Conservation (phyloP, 768 basidiomycete species). For the Steccherinum ochraceum region DNA sequence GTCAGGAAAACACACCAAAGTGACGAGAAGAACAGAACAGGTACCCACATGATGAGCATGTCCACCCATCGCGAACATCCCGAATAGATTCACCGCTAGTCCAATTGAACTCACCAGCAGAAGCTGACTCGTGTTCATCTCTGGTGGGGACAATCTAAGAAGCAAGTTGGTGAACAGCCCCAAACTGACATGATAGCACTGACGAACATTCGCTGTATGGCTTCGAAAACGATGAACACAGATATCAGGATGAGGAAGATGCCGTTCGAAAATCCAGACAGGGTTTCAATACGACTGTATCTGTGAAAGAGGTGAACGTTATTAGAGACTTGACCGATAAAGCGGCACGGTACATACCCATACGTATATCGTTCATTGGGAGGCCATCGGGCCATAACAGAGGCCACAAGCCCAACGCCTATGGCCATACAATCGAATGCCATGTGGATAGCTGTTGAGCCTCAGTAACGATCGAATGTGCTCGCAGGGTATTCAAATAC, state of each 20-base stretch:
- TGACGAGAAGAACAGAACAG: background rate
- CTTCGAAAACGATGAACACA: conserved; percentile 97
- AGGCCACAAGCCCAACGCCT: conserved; percentile 90
- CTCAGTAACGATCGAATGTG: background rate
- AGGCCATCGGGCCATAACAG: conserved; percentile 97
- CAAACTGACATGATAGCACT: background rate
- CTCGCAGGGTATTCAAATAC: background rate
- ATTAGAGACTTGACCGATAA: background rate
- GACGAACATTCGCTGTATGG: conserved; percentile 82
- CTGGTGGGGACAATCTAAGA: conserved; percentile 84
- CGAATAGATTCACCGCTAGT: conserved; percentile 90
- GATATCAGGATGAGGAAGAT: conserved; percentile 92
- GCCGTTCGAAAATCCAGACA: conserved; percentile 98
- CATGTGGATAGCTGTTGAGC: conserved; percentile 88
- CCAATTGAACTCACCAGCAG: conserved; percentile 86
- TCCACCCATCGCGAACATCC: conserved; percentile 98
- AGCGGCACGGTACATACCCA: conserved; percentile 47
- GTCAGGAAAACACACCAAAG: too few species aligned
- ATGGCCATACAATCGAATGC: conserved; percentile 99
- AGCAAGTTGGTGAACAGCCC: background rate
- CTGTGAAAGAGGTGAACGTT: conserved; percentile 30
- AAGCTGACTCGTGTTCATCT: conserved; percentile 95
- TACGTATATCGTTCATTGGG: conserved; percentile 94
- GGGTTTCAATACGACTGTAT: conserved; percentile 92
- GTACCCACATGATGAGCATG: conserved; percentile 74